These are phyloP conservation scores for Lactarius indigo DNA, from an alignment of 768 basidiomycete genomes.

Conservation along the genomic window DNA sequence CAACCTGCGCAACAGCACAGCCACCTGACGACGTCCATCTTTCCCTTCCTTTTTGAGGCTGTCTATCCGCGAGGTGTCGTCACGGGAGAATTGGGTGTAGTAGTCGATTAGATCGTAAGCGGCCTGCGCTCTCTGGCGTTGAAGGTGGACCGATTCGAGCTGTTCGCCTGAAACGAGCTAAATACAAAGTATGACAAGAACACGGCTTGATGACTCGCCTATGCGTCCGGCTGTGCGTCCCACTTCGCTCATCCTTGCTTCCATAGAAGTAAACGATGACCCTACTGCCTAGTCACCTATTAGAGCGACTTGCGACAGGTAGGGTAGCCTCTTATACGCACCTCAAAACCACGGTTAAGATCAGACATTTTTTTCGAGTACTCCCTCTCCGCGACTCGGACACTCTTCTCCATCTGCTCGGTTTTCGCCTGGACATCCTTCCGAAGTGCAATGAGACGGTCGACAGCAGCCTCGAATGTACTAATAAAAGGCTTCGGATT, in stretches of 20 bases:
- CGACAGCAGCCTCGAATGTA: constrained; percentile 89
- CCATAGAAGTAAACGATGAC: constrained; percentile 85
- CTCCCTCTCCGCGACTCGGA: constrained; percentile 83
- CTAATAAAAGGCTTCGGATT: constrained; percentile 90
- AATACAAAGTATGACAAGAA: constrained; percentile 15
- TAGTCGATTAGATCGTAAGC: constrained; percentile 91
- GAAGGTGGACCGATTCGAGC: constrained; percentile 89
- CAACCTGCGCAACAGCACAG: constrained; percentile 79
- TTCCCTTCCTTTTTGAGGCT: constrained; percentile 81
- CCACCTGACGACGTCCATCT: constrained; percentile 84
- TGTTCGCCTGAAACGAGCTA: constrained; percentile 70
- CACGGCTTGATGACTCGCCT: constrained; percentile 45
- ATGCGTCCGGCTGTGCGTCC: constrained; percentile 93
- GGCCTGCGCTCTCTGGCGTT: constrained; percentile 89
- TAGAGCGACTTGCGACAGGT: constrained; percentile 1
- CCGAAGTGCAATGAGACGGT: constrained; percentile 79
- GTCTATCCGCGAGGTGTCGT: constrained; percentile 72
- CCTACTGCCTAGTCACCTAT: constrained; percentile 64
- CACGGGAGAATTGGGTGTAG: constrained; percentile 87
- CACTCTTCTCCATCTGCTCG: constrained; percentile 89
- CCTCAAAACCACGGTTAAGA: constrained; percentile 91
- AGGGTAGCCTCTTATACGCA: constrained; percentile 35
- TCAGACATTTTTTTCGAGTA: constrained; percentile 95
- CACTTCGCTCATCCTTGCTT: constrained; percentile 87
- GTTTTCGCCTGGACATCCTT: constrained; percentile 89